Conservation (phyloP, 1,139 yeast genomes). For the Sugiyamaella neomexicana region DNA sequence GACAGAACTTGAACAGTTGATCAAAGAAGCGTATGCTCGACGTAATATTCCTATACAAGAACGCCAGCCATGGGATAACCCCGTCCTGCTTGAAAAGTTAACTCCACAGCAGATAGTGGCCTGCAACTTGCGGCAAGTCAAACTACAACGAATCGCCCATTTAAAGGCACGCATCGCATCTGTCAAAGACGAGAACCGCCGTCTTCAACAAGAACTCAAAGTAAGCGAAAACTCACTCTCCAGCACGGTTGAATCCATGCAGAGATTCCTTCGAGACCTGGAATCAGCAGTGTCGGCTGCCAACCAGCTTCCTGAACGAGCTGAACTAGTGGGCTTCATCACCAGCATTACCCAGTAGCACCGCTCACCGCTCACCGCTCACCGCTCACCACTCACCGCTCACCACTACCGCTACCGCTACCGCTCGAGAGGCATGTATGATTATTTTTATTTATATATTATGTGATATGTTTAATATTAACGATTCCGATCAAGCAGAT, state of each 20-base stretch:
- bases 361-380: not conserved
- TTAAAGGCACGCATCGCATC: conserved; percentile 29
- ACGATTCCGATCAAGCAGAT: conserved; percentile 54
- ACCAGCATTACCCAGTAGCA: conserved; percentile 4
- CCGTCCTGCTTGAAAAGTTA: conserved; percentile 34
- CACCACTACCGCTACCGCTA: no score
- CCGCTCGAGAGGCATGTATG: not conserved
- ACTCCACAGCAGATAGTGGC: conserved; percentile 38
- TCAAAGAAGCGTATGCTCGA: conserved; percentile 52
- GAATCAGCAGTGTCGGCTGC: conserved; percentile 21
- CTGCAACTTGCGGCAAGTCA: conserved; percentile 35
- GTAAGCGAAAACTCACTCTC: conserved; percentile 7
- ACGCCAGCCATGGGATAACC: conserved; percentile 26
- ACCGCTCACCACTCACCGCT: not conserved
- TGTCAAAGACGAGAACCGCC: conserved; percentile 24
- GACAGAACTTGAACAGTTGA: conserved; percentile 64
- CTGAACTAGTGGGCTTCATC: conserved; percentile 16
- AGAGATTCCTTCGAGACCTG: conserved; percentile 17
- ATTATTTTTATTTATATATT: conserved; percentile 9
- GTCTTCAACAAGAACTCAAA: conserved; percentile 18
- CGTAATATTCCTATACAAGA: conserved; percentile 23
- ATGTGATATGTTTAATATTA: not conserved
- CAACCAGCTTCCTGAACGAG: conserved; percentile 21
- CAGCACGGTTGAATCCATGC: conserved; percentile 11
- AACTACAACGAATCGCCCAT: conserved; percentile 28